Conservation (phyloP, 495 filamentous ascomycete species). For the Penicillium psychrofluorescens region DNA sequence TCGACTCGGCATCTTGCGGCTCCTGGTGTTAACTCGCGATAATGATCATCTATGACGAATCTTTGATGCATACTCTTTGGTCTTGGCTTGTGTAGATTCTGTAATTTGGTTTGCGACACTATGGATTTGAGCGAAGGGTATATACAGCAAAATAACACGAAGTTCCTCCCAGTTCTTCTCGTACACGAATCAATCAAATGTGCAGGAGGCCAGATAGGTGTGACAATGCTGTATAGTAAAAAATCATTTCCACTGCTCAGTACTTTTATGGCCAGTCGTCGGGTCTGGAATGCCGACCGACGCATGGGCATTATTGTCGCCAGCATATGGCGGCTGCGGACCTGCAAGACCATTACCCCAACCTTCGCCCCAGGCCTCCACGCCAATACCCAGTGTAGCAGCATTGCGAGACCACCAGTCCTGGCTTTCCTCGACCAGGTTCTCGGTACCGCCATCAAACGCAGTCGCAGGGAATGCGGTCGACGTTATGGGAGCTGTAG, state of each 20-base stretch:
- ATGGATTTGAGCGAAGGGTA: too few species aligned
- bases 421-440: constrained; percentile 46
- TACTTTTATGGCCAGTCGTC: too few species aligned
- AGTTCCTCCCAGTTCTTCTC: too few species aligned
- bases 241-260: too few species aligned
- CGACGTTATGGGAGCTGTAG: constrained; percentile 16
- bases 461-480: constrained; percentile 26
- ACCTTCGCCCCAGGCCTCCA: constrained; percentile 39
- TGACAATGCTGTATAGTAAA: too few species aligned
- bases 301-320: too few species aligned
- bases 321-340: too few species aligned
- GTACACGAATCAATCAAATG: too few species aligned
- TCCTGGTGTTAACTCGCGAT: constrained; percentile 16
- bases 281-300: not conserved
- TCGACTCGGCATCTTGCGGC: constrained; percentile 13
- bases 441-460: constrained; percentile 37
- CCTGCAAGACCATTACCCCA: constrained; percentile 3
- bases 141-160: too few species aligned
- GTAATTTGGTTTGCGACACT: not conserved
- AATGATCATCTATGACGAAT: constrained; percentile 22
- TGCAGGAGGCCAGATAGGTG: too few species aligned
- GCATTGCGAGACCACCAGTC: constrained; percentile 54
- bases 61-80: constrained; percentile 1
- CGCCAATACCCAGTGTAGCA: constrained; percentile 32
- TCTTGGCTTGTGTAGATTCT: not conserved